phyloP scores from a whole-genome alignment of 192 early-diverging fungal genomes.

The Entophlyctis helioformis region DNA sequence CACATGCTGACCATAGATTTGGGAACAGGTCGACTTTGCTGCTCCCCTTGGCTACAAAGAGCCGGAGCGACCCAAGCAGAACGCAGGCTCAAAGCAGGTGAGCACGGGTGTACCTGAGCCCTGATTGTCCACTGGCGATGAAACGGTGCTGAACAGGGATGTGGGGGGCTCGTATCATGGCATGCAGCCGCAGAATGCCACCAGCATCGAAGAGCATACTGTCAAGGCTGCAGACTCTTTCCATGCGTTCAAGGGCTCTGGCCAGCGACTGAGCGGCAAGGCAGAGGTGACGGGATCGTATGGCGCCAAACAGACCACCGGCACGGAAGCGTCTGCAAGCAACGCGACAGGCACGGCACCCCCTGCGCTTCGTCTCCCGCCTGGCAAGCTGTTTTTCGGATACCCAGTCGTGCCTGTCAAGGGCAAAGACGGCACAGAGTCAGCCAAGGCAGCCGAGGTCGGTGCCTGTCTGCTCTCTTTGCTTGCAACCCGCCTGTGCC shows the following conservation, averaged over 20 bases:
- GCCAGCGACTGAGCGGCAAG: slow-evolving; percentile 34
- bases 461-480: too few relatives aligned
- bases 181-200: slow-evolving; percentile 10
- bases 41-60: slow-evolving; percentile 93
- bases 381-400: slow-evolving; percentile 86
- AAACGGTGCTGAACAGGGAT: background rate
- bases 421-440: too few relatives aligned
- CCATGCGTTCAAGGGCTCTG: slow-evolving; percentile 33
- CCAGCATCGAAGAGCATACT: slow-evolving; percentile 32
- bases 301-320: background rate
- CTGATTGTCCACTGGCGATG: background rate
- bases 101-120: too few relatives aligned
- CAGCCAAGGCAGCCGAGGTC: too few relatives aligned
- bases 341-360: slow-evolving; percentile 11
- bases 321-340: too few relatives aligned
- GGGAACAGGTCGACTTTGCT: slow-evolving; percentile 74
- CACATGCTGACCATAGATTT: background rate
- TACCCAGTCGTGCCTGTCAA: too few relatives aligned
- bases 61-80: slow-evolving; percentile 31
- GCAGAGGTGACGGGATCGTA: background rate
- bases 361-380: slow-evolving; percentile 67
- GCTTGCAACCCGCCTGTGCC: too few relatives aligned
- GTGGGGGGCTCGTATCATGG: background rate
- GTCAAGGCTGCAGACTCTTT: slow-evolving; percentile 21
- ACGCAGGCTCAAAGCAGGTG: background rate